Evolutionary conservation across 2,329 filamentous ascomycete species (phyloP), one percentile per base, ranked within the genome.

Genomic region (Blumeria hordei): DNA sequence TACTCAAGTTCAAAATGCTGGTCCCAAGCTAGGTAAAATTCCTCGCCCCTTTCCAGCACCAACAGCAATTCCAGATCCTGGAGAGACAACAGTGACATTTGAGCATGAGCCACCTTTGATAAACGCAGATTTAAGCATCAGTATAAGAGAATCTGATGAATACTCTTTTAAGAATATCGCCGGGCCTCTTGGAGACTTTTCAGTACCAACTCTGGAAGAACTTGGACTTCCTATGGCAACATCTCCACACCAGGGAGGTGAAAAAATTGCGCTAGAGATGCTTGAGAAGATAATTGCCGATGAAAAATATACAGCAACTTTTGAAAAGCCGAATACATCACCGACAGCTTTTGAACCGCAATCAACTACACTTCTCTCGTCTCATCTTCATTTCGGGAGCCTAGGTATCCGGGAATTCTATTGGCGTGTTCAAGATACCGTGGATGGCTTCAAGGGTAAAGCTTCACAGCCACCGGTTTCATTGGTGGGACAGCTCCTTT

Each of bases 271-370:
- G 0, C 67, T 88, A 3, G 64, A 72, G 58, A 69, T 69, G 34
- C 72, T 88, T 1, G 69, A 74, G 8, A 67, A 72, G 3, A 76
- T 85, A 35, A 72, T 84, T 57, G 68, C 71, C 2, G 69, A 87
- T 58, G 72, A 76, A 57, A 71, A 76, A 54, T 88, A 85, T 64
- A 79, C 78, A 0, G 81, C 80, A 1, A 85, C 78, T 0, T 88
- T 88, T 62, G 75, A 80, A 62, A 88, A 88, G 64, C 83, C 84
- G 1, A 78, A 80, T 56, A 86, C 83, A 0, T 84, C 79, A 37
- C 84, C 84, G 0, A 82, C 84, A 1, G 80, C 76, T 2, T 86
- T 88, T 60, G 74, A 78, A 39, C 83, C 83, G 0, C 81, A 82
- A 63, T 75, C 81, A 0, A 88, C 84, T 0, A 87, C 82, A 0